Evolutionary conservation across 768 basidiomycete species (phyloP).

Genomic region (Termitomyces sp.): DNA sequence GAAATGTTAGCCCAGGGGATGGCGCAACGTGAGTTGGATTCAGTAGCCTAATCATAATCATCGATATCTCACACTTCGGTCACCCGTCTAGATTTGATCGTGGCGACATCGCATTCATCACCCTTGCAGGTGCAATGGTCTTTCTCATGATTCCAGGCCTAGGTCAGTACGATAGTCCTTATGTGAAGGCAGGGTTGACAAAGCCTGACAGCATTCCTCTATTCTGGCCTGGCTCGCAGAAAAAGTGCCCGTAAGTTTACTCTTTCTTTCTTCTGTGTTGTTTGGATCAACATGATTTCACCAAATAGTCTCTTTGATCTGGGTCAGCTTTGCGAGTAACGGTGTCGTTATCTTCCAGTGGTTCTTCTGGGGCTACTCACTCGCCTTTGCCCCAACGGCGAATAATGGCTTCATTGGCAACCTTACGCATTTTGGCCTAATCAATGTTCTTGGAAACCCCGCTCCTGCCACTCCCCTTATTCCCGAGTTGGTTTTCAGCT

Average conservation of each 20-base stretch:
- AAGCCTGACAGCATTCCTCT: constrained; percentile 55
- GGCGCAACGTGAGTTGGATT: constrained; percentile 11
- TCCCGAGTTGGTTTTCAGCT: constrained; percentile 77
- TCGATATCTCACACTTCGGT: background rate
- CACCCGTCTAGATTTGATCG: constrained; percentile 48
- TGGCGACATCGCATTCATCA: constrained; percentile 70
- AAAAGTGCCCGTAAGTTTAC: constrained; percentile 48
- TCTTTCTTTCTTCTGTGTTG: background rate
- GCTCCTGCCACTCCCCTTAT: constrained; percentile 79
- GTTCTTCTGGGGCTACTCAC: constrained; percentile 67
- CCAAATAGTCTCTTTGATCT: constrained; percentile 58
- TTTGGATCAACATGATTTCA: constrained; percentile 2
- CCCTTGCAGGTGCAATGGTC: constrained; percentile 64
- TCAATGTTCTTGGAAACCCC: constrained; percentile 63
- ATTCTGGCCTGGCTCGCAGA: constrained; percentile 66
- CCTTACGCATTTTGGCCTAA: constrained; percentile 72
- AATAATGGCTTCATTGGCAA: constrained; percentile 78
- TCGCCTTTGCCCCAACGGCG: constrained; percentile 77
- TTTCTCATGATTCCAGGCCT: constrained; percentile 76
- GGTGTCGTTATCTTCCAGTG: constrained; percentile 77
- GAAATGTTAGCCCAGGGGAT: constrained; percentile 11
- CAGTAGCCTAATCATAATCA: background rate
- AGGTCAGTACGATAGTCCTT: constrained; percentile 29
- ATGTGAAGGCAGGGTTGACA: background rate
- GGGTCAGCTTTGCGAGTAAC: constrained; percentile 69